Evolutionary conservation across 148 eudicot genomes (phyloP).

Genomic region (Rhododendron ferrugineum): DNA sequence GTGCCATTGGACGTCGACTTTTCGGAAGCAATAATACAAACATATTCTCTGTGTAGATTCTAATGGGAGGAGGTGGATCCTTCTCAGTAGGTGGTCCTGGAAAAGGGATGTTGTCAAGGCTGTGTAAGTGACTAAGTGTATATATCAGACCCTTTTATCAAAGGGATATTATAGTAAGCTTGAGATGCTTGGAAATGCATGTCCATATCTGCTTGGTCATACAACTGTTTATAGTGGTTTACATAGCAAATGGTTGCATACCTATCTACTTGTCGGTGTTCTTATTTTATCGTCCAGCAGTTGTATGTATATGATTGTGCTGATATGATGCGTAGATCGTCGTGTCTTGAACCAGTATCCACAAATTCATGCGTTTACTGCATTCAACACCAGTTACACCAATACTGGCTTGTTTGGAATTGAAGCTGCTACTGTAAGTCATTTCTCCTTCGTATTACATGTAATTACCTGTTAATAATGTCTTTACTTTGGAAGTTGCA

Average conservation of each 20-base stretch:
- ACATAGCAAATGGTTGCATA: neutral
- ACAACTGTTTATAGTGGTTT: neutral
- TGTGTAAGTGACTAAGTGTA: slow-evolving; percentile 42
- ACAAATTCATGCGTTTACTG: slow-evolving; percentile 17
- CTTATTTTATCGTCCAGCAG: neutral
- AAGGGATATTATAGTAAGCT: neutral
- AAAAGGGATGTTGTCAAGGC: slow-evolving; percentile 94
- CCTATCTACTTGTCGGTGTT: neutral
- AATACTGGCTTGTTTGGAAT: slow-evolving; percentile 30
- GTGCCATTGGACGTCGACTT: neutral
- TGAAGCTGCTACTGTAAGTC: slow-evolving; percentile 29
- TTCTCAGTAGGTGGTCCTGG: slow-evolving; percentile 99
- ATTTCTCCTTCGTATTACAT: neutral
- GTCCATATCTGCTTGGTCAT: neutral
- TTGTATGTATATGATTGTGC: neutral
- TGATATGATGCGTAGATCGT: slow-evolving; percentile 16
- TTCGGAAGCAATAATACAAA: neutral
- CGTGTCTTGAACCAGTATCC: slow-evolving; percentile 26
- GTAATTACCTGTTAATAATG: neutral
- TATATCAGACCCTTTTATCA: neutral
- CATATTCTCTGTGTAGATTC: slow-evolving; percentile 45
- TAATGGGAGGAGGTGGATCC: slow-evolving; percentile 99
- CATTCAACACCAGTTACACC: slow-evolving; percentile 25
- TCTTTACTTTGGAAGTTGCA: neutral
- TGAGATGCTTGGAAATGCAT: neutral